Conservation (phyloP, 2,329 filamentous ascomycete species). For the Pyricularia pennisetigena region DNA sequence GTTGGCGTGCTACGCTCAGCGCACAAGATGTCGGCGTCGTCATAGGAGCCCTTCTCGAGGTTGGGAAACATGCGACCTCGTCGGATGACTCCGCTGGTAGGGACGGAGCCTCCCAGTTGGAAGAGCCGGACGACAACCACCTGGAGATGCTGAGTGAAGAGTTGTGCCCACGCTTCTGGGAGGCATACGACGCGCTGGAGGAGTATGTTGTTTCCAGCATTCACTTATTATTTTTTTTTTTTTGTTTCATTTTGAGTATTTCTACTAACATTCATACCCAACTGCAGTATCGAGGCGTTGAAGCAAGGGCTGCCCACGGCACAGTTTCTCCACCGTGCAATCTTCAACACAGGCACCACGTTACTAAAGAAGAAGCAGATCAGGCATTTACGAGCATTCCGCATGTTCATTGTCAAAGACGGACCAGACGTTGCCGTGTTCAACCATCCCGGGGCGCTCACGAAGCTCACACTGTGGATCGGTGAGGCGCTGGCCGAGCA, state of each 20-base stretch:
- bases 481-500: conserved; percentile 86
- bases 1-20: conserved; percentile 88
- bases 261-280: conserved; percentile 33
- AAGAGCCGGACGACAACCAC: conserved; percentile 36
- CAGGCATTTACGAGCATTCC: conserved; percentile 82
- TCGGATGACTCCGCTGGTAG: conserved; percentile 17
- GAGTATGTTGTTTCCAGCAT: conserved; percentile 36
- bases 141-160: conserved; percentile 47
- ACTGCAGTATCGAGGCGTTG: conserved; percentile 60
- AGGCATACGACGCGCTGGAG: conserved; percentile 62
- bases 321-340: conserved; percentile 82
- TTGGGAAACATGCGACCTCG: conserved; percentile 51
- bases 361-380: conserved; percentile 92
- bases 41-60: conserved; percentile 83
- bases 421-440: conserved; percentile 88
- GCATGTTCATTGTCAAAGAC: conserved; percentile 92
- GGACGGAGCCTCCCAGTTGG: conserved; percentile 24
- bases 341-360: conserved; percentile 84
- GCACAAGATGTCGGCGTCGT: conserved; percentile 93
- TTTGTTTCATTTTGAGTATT: conserved; percentile 16
- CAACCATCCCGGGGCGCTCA: conserved; percentile 83
- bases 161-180: conserved; percentile 60
- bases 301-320: conserved; percentile 71
- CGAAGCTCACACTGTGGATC: conserved; percentile 90
- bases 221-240: background rate